Conservation (phyloP, 1,139 yeast species). For the Keqinozyma sinolaborantium region DNA sequence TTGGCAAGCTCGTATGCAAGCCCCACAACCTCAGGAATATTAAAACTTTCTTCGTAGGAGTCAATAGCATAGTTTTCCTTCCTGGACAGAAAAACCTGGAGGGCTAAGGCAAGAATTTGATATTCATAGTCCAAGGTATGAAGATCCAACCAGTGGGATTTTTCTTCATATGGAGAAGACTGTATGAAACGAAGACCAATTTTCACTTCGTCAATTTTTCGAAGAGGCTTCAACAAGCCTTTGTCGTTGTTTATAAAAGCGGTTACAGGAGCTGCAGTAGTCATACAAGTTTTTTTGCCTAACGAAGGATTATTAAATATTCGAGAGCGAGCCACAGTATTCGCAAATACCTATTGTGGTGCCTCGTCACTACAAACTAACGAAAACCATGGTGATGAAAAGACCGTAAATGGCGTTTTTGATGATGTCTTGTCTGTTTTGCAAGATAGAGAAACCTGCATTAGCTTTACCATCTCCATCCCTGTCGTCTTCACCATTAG, state of each 20-base stretch:
- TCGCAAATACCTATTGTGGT: too few relatives aligned
- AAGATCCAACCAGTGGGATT: slow-evolving; percentile 20
- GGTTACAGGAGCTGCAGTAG: slow-evolving; percentile 4
- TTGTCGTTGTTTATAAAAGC: slow-evolving; percentile 10
- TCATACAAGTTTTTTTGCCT: too few relatives aligned
- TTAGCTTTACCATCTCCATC: slow-evolving; percentile 5
- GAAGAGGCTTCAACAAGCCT: slow-evolving; percentile 6
- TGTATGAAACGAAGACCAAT: slow-evolving; percentile 9
- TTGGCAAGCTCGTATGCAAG: slow-evolving; percentile 14
- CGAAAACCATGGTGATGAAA: neutral
- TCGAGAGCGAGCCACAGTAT: too few relatives aligned
- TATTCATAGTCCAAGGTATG: slow-evolving; percentile 14
- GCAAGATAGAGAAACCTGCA: slow-evolving; percentile 1
- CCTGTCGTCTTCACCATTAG: slow-evolving; percentile 26
- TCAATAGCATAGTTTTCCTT: slow-evolving; percentile 18
- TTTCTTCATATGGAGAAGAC: slow-evolving; percentile 25
- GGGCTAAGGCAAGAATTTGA: slow-evolving; percentile 21
- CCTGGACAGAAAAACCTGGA: slow-evolving; percentile 18
- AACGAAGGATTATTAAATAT: neutral
- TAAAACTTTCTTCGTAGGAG: slow-evolving; percentile 19
- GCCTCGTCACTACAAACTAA: too few relatives aligned
- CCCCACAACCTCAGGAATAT: slow-evolving; percentile 15
- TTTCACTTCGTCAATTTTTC: neutral
- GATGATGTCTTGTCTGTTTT: neutral
- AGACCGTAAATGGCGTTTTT: slow-evolving; percentile 1